Percentiles rank a stretch among this genome's conserved stretches.
Evolutionary conservation across 164 flowering plant species (phyloP).

Genomic region (Nymphaea thermarum): DNA sequence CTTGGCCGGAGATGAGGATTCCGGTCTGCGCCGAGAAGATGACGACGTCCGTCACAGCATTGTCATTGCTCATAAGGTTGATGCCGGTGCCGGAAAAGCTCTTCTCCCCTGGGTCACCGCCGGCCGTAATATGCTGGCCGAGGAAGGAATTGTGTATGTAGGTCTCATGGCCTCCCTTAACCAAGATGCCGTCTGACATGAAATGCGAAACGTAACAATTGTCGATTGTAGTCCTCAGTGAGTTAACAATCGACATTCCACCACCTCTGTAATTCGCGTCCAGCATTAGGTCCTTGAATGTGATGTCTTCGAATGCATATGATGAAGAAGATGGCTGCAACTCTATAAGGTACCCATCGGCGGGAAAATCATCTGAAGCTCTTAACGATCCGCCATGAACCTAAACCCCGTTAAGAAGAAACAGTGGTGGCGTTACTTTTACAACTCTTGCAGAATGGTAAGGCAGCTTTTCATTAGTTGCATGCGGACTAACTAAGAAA

Average conservation of each 20-base stretch:
- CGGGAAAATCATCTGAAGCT: slow-evolving; percentile 61
- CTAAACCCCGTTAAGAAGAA: slow-evolving; percentile 15
- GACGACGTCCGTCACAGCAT: slow-evolving; percentile 67
- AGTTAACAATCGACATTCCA: slow-evolving; percentile 46
- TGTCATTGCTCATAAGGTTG: slow-evolving; percentile 57
- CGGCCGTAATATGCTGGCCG: slow-evolving; percentile 86
- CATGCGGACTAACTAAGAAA: no score
- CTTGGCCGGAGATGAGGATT: slow-evolving; percentile 57
- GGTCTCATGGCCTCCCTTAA: slow-evolving; percentile 70
- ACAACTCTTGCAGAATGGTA: no score
- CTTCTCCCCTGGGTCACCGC: slow-evolving; percentile 46
- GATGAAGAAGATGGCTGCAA: slow-evolving; percentile 27
- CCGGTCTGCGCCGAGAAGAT: slow-evolving; percentile 68
- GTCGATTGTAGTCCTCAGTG: slow-evolving; percentile 66
- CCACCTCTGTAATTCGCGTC: slow-evolving; percentile 71
- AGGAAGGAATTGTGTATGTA: slow-evolving; percentile 63
- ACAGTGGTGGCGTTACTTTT: not conserved
- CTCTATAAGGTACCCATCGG: slow-evolving; percentile 57
- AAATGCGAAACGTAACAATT: slow-evolving; percentile 83
- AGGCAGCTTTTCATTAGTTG: no score
- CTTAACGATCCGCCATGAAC: slow-evolving; percentile 71
- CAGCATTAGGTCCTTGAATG: slow-evolving; percentile 52
- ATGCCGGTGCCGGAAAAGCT: slow-evolving; percentile 66
- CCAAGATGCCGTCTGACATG: slow-evolving; percentile 42
- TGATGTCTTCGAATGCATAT: slow-evolving; percentile 47